Base-by-base conservation (phyloP, 306 rosid species). In the Cicer pinnatifidum region DNA sequence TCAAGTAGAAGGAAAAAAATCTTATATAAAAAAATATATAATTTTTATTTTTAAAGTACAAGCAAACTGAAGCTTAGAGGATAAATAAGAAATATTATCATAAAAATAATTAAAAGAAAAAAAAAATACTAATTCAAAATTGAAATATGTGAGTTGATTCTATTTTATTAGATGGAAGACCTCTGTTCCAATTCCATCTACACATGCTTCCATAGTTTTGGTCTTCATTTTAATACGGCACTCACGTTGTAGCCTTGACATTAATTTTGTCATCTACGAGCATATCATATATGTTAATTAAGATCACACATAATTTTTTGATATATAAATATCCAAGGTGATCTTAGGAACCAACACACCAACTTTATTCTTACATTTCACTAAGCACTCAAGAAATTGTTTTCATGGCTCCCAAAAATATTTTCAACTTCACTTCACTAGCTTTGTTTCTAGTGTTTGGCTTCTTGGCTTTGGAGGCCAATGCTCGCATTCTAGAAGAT, bases 401-500 rank as follows among this genome's bases (percentile, higher is more conserved):
- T 47, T 44, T 38, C 75, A 73, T 78, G 83, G 70, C 71, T 63
- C 39, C 19, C 66, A 78, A 43, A 41, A 78, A n/a, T 7, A 45
- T 45, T 9, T 35, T 74, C 48, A 69, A 50, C 5, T 44, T 33
- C 60, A 70, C 53, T 66, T 8, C 48, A 46, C 66, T 78, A 53
- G 71, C 19, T 70, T 64, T 82, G 80, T 10, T 74, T 38, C 54
- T 82, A 8, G 35, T 75, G 7, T 35, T 82, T 11, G 80, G 59
- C 47, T 53, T 74, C 0, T 78, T 44, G 72, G 50, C 54, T 78
- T 62, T 46, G 0, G 50, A 74, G 35, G 60, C 67, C 77, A 82
- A 59, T 46, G 62, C 75, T 69, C 71, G 83, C 37, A 56, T 61
- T 33, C 78, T 78, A 0, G 75, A 74, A 28, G 78, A 78, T 78